A percentile compares a stretch with the other conserved stretches of the same genome.
Conservation (phyloP, 257 asterid species). For the Ehretia macrophylla region DNA sequence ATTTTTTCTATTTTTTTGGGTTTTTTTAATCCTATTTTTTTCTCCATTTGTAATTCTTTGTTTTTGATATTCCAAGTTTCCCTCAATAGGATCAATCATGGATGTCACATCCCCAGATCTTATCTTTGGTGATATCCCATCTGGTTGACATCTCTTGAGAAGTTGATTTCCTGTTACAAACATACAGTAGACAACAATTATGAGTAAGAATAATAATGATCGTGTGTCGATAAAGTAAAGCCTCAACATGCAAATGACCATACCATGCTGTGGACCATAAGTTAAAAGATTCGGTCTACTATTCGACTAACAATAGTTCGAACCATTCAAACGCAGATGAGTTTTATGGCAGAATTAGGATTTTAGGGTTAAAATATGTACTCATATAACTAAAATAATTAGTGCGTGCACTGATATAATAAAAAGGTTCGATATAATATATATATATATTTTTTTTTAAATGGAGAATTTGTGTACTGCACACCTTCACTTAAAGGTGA, state of each 20-base stretch:
- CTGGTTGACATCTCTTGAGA: constrained; percentile 47
- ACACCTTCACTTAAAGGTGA: no score
- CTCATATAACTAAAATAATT: no score
- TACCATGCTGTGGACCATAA: constrained; percentile 28
- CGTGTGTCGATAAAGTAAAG: no score
- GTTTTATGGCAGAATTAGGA: no score
- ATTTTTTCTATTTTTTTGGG: constrained; percentile 11
- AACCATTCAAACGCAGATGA: no score
- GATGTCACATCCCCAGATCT: constrained; percentile 64
- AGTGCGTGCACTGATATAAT: no score
- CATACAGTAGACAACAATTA: constrained; percentile 18
- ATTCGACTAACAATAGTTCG: no score
- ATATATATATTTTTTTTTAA: no score
- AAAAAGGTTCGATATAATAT: no score
- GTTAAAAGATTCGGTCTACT: no score
- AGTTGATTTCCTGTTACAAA: constrained; percentile 65
- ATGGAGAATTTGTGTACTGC: no score
- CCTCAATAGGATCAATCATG: constrained; percentile 31
- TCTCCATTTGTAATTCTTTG: background rate
- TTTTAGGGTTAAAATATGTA: no score
- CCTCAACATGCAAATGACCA: constrained; percentile 13
- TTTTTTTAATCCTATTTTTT: background rate
- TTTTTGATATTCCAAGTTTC: constrained; percentile 17
- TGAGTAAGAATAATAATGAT: constrained; percentile 1
- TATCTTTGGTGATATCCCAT: constrained; percentile 66